Evolutionary conservation across 768 basidiomycete genomes (phyloP).

Genomic region (Phlebiopsis flavidoalba): DNA sequence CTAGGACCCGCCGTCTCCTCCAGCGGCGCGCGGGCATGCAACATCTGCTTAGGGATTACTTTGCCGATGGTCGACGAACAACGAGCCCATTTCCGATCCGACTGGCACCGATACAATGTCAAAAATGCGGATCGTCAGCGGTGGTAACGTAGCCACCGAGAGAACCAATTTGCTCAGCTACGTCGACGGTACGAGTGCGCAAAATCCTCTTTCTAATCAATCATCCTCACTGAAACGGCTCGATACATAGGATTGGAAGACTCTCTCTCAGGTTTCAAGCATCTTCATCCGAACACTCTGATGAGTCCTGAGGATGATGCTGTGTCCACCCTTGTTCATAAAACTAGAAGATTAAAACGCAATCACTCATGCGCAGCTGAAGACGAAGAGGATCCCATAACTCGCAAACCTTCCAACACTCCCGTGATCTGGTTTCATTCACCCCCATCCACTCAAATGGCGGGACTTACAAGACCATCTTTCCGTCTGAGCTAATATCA

Average conservation of each 20-base stretch:
- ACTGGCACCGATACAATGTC: conserved; percentile 99
- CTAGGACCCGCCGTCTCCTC: conserved; percentile 19
- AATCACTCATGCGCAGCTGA: not conserved
- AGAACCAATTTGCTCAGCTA: conserved; percentile 68
- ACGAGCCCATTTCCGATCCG: conserved; percentile 81
- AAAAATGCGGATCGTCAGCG: conserved; percentile 71
- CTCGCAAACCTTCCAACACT: conserved; percentile 45
- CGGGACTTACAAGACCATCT: conserved; percentile 77
- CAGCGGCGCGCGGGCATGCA: conserved; percentile 47
- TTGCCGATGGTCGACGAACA: conserved; percentile 78
- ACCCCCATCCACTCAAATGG: conserved; percentile 82
- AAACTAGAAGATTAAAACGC: conserved; percentile 41
- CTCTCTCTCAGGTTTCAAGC: conserved; percentile 91
- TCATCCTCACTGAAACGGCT: not conserved
- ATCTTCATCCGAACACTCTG: conserved; percentile 58
- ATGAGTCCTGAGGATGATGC: conserved; percentile 51
- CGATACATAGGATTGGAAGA: conserved; percentile 59
- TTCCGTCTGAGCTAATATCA: conserved; percentile 40
- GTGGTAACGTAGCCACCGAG: conserved; percentile 65
- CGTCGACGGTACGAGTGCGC: conserved; percentile 63
- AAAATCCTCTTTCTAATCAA: not conserved
- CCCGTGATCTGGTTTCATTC: conserved; percentile 90
- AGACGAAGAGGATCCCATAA: conserved; percentile 4
- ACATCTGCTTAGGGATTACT: conserved; percentile 59
- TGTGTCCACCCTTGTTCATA: conserved; percentile 62